Conservation (phyloP, 805 yeast species). For the Jamesozyma jinghongensis region DNA sequence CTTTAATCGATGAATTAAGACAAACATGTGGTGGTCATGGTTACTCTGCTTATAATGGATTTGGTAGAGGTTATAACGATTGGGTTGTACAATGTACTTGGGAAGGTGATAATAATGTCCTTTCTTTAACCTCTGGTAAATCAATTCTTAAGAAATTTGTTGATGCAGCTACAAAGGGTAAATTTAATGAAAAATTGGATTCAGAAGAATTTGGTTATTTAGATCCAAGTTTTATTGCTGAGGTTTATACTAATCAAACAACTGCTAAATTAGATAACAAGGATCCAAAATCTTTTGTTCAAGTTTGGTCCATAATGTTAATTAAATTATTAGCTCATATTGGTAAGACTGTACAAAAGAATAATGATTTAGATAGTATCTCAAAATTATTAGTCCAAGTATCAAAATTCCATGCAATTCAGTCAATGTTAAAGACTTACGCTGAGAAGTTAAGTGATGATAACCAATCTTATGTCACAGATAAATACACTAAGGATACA, state of each 20-base stretch:
- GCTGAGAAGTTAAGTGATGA: slow-evolving; percentile 16
- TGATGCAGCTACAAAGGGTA: slow-evolving; percentile 31
- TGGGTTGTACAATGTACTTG: slow-evolving; percentile 98
- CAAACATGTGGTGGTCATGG: slow-evolving; percentile 97
- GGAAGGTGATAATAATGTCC: slow-evolving; percentile 93
- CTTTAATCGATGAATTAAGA: slow-evolving; percentile 77
- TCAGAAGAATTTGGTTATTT: slow-evolving; percentile 23
- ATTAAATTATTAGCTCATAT: slow-evolving; percentile 23
- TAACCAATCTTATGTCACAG: slow-evolving; percentile 20
- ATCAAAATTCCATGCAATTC: slow-evolving; percentile 36
- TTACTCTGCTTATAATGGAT: slow-evolving; percentile 84
- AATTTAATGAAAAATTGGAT: slow-evolving; percentile 28
- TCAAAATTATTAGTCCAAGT: slow-evolving; percentile 33
- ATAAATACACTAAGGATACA: slow-evolving; percentile 35
- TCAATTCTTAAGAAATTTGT: slow-evolving; percentile 41
- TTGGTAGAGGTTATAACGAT: slow-evolving; percentile 80
- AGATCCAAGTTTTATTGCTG: slow-evolving; percentile 21
- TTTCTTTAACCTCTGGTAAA: slow-evolving; percentile 78
- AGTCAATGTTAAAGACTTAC: slow-evolving; percentile 30
- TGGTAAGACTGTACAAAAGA: slow-evolving; percentile 20
- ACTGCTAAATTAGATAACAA: slow-evolving; percentile 26
- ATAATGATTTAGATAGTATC: slow-evolving; percentile 28
- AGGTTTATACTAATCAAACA: slow-evolving; percentile 16
- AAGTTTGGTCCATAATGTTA: slow-evolving; percentile 28
- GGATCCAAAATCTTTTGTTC: slow-evolving; percentile 26